Conservation (phyloP, 257 asterid species). For the Plectranthus barbatus region DNA sequence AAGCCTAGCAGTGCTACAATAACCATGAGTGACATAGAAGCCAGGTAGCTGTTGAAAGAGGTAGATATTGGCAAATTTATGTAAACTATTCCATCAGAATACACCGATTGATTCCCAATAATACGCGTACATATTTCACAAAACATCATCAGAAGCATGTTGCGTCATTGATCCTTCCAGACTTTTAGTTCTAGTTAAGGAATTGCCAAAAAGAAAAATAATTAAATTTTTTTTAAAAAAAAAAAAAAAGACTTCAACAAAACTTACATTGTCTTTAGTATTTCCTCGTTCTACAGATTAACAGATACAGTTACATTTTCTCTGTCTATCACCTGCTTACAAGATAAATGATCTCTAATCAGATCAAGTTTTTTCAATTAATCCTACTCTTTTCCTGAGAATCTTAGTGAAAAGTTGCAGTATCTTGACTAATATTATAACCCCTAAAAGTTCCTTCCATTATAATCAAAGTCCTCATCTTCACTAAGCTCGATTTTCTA, state of each 20-base stretch:
- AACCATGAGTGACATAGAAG: background rate
- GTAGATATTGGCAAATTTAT: background rate
- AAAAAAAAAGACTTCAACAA: too few species aligned
- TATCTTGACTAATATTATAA: background rate
- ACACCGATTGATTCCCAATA: background rate
- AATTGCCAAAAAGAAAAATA: too few species aligned
- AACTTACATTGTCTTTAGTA: too few species aligned
- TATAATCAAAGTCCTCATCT: background rate
- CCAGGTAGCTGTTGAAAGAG: background rate
- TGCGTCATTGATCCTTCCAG: too few species aligned
- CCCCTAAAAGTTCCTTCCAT: background rate
- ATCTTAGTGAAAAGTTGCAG: too few species aligned
- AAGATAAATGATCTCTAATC: background rate
- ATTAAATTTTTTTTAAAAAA: too few species aligned
- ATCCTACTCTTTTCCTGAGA: background rate
- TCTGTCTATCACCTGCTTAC: background rate
- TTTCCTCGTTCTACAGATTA: too few species aligned
- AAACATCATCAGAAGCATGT: too few species aligned
- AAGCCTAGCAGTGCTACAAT: background rate
- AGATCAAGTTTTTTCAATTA: background rate
- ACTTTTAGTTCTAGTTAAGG: too few species aligned
- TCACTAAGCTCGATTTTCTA: background rate
- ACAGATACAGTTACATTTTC: too few species aligned
- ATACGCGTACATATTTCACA: too few species aligned
- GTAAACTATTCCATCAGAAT: background rate